Evolutionary conservation across 108 stramenopile species (phyloP).

Genomic region (Parietichytrium sp.): DNA sequence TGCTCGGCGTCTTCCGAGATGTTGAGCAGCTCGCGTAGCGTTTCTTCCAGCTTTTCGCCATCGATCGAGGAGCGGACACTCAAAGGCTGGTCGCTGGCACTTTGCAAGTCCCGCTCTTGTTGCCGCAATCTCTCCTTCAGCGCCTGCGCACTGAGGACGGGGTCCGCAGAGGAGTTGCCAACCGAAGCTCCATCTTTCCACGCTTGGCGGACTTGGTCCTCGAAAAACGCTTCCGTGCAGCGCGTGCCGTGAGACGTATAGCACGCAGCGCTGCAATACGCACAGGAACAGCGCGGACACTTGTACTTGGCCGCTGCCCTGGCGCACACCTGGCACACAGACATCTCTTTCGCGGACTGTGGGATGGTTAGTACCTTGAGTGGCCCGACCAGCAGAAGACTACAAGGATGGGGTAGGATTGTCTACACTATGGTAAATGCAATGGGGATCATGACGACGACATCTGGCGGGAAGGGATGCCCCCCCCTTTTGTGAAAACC

Average conservation of each 20-base stretch:
- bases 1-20: background rate
- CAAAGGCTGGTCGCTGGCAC: background rate
- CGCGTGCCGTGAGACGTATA: background rate
- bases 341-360: no score
- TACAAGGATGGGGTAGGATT: no score
- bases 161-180: background rate
- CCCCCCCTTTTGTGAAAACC: no score
- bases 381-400: no score
- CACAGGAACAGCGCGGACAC: background rate
- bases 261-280: constrained; percentile 5
- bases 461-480: no score
- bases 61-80: background rate
- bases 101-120: no score
- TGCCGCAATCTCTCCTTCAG: background rate
- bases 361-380: no score
- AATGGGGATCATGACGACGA: no score
- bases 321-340: background rate
- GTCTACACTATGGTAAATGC: no score
- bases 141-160: background rate
- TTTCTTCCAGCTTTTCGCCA: background rate
- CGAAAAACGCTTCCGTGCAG: constrained; percentile 33
- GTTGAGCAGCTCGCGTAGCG: background rate
- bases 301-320: background rate
- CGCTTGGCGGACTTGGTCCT: background rate
- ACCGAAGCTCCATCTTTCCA: background rate